Percentiles rank a stretch among this genome's conserved stretches.
Evolutionary conservation across 2,329 filamentous ascomycete genomes (phyloP).

Genomic region (Pestalotiopsis sp.): DNA sequence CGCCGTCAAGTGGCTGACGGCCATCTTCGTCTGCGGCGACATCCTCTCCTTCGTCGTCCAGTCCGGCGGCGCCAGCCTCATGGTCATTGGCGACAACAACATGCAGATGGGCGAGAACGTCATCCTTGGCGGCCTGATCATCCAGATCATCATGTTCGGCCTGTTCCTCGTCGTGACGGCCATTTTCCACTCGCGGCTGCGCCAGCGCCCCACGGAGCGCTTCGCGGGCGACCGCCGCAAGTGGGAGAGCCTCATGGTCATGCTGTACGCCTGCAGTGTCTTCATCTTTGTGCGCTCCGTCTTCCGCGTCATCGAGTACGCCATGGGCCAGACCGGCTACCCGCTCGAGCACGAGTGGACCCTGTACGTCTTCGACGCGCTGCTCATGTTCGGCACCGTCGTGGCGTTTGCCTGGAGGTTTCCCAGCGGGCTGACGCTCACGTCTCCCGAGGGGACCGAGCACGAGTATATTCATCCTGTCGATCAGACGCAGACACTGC

Average conservation of each 20-base stretch:
- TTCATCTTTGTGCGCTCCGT: constrained; percentile 47
- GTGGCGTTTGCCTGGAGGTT: constrained; percentile 23
- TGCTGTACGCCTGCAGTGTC: constrained; percentile 41
- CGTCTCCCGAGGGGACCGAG: too few species aligned
- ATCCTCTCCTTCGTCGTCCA: constrained; percentile 56
- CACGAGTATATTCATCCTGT: too few species aligned
- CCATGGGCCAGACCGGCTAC: constrained; percentile 41
- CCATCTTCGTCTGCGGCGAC: constrained; percentile 58
- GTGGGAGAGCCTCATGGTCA: constrained; percentile 32
- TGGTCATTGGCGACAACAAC: constrained; percentile 19
- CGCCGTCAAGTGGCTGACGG: constrained; percentile 47
- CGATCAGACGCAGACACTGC: too few species aligned
- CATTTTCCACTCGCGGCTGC: constrained; percentile 45
- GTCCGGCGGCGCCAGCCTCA: constrained; percentile 44
- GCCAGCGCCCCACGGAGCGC: background rate
- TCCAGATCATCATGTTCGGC: constrained; percentile 61
- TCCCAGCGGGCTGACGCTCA: background rate
- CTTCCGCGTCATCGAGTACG: constrained; percentile 48
- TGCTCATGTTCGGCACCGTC: constrained; percentile 42
- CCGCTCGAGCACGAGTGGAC: constrained; percentile 43
- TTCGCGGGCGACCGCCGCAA: background rate
- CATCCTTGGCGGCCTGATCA: constrained; percentile 57
- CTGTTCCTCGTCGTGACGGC: constrained; percentile 54
- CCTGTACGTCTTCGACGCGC: constrained; percentile 44
- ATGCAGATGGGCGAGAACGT: constrained; percentile 49